Percentiles rank a stretch among this genome's conserved stretches.
Conservation (phyloP, 1,284 basidiomycete genomes). For the Leccinum pachyderme region DNA sequence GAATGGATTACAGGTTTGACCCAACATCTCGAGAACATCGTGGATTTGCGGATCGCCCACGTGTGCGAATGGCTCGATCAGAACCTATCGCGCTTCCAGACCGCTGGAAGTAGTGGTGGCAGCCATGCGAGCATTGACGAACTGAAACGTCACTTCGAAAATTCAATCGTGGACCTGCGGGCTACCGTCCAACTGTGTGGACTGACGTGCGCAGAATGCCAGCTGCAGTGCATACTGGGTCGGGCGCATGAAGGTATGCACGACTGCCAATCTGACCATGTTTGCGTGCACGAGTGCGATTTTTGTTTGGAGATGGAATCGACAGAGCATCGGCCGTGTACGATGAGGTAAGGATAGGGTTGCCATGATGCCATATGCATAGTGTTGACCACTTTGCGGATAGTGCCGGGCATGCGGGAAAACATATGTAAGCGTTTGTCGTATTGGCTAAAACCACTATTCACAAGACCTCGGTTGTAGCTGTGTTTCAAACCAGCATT, state of each 20-base stretch:
- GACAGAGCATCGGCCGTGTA: constrained; percentile 36
- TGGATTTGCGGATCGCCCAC: constrained; percentile 41
- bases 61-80: constrained; percentile 49
- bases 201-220: constrained; percentile 45
- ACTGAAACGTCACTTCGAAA: constrained; percentile 46
- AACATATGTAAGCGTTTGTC: constrained; percentile 44
- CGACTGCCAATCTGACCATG: constrained; percentile 48
- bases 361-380: background rate
- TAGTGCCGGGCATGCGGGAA: constrained; percentile 57
- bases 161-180: constrained; percentile 41
- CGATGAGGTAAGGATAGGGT: constrained; percentile 39
- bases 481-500: constrained; percentile 47
- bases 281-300: constrained; percentile 43
- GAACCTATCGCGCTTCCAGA: constrained; percentile 48
- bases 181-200: constrained; percentile 49
- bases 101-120: constrained; percentile 3
- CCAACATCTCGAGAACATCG: constrained; percentile 38
- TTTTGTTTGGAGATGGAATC: constrained; percentile 39
- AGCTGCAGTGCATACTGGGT: constrained; percentile 45
- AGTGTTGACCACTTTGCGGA: background rate
- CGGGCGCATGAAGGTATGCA: constrained; percentile 47
- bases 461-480: constrained; percentile 27
- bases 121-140: constrained; percentile 44
- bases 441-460: background rate
- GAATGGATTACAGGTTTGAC: constrained; percentile 42